These are phyloP conservation scores for Zasmidium cellare DNA, from an alignment of 2,329 filamentous ascomycete species.

Conservation along the genomic window DNA sequence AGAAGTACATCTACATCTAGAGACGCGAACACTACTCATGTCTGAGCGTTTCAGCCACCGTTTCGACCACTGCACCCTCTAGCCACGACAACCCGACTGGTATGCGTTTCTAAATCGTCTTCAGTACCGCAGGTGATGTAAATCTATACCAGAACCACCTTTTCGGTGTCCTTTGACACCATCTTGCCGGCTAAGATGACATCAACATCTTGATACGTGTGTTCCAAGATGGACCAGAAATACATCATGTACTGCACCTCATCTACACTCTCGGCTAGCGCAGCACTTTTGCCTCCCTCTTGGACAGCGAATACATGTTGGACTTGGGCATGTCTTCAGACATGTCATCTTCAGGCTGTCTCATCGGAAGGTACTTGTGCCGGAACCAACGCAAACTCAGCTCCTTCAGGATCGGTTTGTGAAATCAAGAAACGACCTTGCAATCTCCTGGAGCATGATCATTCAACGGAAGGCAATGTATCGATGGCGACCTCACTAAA, in stretches of 20 bases:
- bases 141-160: background rate
- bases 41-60: background rate
- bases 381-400: background rate
- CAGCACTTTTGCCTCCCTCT: background rate
- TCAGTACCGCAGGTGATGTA: background rate
- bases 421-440: background rate
- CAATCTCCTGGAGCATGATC: background rate
- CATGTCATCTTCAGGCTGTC: background rate
- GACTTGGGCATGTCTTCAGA: background rate
- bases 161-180: background rate
- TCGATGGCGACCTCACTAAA: too few relatives aligned
- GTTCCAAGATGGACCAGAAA: background rate
- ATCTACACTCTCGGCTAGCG: background rate
- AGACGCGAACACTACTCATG: background rate
- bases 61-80: background rate
- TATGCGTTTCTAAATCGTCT: background rate
- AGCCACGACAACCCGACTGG: background rate
- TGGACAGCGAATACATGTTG: background rate
- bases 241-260: background rate
- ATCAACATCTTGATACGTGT: background rate
- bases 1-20: background rate
- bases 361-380: background rate
- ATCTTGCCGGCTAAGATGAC: background rate
- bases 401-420: background rate
- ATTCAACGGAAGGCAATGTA: background rate